Evolutionary conservation across 371 early-diverging fungal genomes (phyloP).

Genomic region (Rhizomucor pusillus): DNA sequence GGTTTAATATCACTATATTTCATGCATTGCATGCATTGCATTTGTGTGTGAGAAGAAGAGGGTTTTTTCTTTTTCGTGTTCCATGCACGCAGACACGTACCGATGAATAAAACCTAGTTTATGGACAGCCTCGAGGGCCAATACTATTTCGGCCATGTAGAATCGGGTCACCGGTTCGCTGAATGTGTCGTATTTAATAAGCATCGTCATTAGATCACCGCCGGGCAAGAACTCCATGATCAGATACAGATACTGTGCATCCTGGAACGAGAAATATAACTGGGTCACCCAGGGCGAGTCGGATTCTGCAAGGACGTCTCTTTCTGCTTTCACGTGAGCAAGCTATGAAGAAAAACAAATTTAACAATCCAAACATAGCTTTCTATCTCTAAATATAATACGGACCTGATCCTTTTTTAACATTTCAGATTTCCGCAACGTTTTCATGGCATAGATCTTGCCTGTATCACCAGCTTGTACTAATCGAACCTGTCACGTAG

Average conservation of each 20-base stretch:
- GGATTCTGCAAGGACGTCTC: constrained; percentile 96
- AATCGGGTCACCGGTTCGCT: constrained; percentile 96
- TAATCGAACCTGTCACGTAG: constrained; percentile 70
- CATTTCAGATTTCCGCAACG: constrained; percentile 95
- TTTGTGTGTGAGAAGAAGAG: too few species aligned
- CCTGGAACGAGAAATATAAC: constrained; percentile 95
- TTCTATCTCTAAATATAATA: not conserved
- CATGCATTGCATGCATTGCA: too few species aligned
- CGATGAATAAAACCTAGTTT: constrained; percentile 96
- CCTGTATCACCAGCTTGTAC: constrained; percentile 96
- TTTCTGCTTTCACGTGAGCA: constrained; percentile 96
- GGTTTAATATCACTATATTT: constrained; percentile 81
- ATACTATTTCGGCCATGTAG: constrained; percentile 96
- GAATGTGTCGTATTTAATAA: constrained; percentile 95
- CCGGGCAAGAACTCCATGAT: constrained; percentile 99
- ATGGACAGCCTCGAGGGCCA: constrained; percentile 96
- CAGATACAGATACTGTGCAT: constrained; percentile 89
- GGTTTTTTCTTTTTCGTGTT: constrained; percentile 39
- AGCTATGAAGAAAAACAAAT: constrained; percentile 40
- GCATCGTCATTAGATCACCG: constrained; percentile 98
- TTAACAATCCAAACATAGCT: not conserved
- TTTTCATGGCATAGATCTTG: constrained; percentile 98
- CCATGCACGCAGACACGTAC: constrained; percentile 32
- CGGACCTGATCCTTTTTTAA: constrained; percentile 92
- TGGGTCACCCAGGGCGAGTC: constrained; percentile 99